A percentile compares a stretch with the other conserved stretches of the same genome.
These are phyloP conservation scores for Huntiella savannae DNA, from an alignment of 2,329 filamentous ascomycete genomes.

Conservation along the genomic window DNA sequence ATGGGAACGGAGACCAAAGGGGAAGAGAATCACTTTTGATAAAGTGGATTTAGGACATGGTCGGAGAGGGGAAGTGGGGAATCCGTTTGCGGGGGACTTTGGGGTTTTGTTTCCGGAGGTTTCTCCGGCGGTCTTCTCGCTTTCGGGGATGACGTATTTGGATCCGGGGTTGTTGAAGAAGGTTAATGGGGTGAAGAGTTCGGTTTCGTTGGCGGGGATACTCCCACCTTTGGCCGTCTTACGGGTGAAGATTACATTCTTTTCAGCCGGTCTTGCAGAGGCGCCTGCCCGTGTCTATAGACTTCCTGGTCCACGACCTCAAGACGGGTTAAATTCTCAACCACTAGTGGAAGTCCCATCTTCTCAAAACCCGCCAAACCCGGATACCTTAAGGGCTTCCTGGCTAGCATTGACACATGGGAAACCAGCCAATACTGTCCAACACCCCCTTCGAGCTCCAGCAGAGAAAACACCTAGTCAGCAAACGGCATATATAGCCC, in stretches of 20 bases:
- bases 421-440: not conserved
- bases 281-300: conserved; percentile 71
- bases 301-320: conserved; percentile 34
- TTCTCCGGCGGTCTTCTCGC: conserved; percentile 6
- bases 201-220: not conserved
- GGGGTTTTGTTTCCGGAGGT: conserved; percentile 37
- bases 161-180: not conserved
- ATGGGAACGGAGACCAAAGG: conserved; percentile 45
- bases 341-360: conserved; percentile 25
- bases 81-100: conserved; percentile 72
- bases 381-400: conserved; percentile 35
- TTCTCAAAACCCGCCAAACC: conserved; percentile 24
- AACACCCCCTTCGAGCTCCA: conserved; percentile 7
- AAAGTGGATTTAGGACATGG: conserved; percentile 54
- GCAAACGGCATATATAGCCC: conserved; percentile 27
- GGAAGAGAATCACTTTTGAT: conserved; percentile 59
- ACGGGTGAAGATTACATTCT: conserved; percentile 46
- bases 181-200: too few species aligned
- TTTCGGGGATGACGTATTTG: conserved; percentile 10
- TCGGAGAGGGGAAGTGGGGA: conserved; percentile 63
- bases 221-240: conserved; percentile 21
- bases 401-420: conserved; percentile 43
- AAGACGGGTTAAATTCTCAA: too few species aligned
- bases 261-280: conserved; percentile 49
- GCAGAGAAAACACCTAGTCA: conserved; percentile 15